Conservation (phyloP, 1,139 yeast species). For the Blastobotrys elegans region DNA sequence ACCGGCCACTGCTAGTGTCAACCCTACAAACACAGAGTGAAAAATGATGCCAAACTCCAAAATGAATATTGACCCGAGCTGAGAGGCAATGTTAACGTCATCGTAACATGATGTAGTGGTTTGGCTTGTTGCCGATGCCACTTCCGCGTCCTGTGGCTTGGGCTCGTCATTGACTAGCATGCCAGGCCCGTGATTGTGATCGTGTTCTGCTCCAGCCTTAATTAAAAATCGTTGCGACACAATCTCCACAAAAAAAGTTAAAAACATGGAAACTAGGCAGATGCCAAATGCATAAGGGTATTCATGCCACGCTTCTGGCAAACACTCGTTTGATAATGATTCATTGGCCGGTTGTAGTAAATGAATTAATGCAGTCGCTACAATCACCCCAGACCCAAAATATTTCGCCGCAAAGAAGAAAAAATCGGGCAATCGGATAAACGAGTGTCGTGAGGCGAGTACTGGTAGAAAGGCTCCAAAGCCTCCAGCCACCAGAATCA, state of each 20-base stretch:
- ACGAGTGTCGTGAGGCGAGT: conserved; percentile 26
- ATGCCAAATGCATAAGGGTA: conserved; percentile 63
- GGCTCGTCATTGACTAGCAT: conserved; percentile 16
- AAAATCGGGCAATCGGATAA: conserved; percentile 45
- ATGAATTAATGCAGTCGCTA: conserved; percentile 86
- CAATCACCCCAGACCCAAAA: conserved; percentile 90
- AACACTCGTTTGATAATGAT: conserved; percentile 46
- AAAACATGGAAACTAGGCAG: conserved; percentile 43
- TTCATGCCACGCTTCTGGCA: conserved; percentile 49
- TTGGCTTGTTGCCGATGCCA: background rate
- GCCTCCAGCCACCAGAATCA: conserved; percentile 54
- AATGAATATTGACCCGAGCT: conserved; percentile 51
- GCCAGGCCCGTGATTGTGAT: conserved; percentile 29
- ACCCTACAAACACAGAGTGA: conserved; percentile 77
- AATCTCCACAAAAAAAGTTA: conserved; percentile 33
- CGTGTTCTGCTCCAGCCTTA: conserved; percentile 23
- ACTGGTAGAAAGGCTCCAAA: conserved; percentile 47
- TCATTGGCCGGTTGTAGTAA: conserved; percentile 74
- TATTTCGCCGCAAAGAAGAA: conserved; percentile 69
- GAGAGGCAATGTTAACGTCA: conserved; percentile 25
- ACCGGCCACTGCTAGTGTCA: conserved; percentile 66
- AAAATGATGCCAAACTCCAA: conserved; percentile 76
- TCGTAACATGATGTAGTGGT: background rate
- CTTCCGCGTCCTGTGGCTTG: conserved; percentile 3
- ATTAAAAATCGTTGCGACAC: conserved; percentile 27